Evolutionary conservation across 2,329 filamentous ascomycete genomes (phyloP).

Genomic region (Aspergillus bombycis): DNA sequence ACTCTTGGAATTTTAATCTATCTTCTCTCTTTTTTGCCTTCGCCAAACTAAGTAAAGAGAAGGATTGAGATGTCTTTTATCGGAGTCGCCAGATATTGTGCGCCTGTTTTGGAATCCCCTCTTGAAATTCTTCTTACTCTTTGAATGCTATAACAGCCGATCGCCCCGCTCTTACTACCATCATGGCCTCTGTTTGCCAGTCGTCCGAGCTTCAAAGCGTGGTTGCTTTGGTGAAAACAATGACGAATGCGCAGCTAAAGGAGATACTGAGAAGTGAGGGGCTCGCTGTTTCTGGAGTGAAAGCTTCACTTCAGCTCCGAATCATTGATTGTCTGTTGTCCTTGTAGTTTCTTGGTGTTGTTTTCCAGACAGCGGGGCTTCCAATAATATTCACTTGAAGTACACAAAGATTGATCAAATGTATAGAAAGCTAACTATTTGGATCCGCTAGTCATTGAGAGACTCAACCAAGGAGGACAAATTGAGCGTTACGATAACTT

Average conservation of each 20-base stretch:
- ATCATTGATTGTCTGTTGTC: slow-evolving; percentile 73
- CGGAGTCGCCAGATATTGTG: slow-evolving; percentile 21
- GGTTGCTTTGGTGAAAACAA: slow-evolving; percentile 53
- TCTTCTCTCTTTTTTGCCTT: neutral
- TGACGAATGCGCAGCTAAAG: slow-evolving; percentile 71
- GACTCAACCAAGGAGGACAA: slow-evolving; percentile 25
- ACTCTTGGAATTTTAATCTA: neutral
- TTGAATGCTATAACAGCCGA: neutral
- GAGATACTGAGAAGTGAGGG: slow-evolving; percentile 75
- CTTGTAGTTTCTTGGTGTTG: neutral
- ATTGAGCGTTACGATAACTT: slow-evolving; percentile 36
- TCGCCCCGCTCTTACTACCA: slow-evolving; percentile 2
- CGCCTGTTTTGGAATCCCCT: slow-evolving; percentile 26
- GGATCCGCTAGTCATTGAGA: slow-evolving; percentile 30
- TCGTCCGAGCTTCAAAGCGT: slow-evolving; percentile 46
- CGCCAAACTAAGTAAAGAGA: slow-evolving; percentile 1
- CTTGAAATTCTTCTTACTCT: slow-evolving; percentile 20
- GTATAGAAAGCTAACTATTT: neutral
- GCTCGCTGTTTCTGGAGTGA: slow-evolving; percentile 79
- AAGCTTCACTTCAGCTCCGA: slow-evolving; percentile 77
- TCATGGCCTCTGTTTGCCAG: slow-evolving; percentile 44
- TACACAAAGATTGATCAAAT: neutral
- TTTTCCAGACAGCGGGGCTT: neutral
- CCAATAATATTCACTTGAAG: neutral
- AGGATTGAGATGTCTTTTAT: slow-evolving; percentile 35